Evolutionary conservation across 768 basidiomycete species (phyloP), one percentile per base, ranked within the genome.

Genomic region (Trametes meyenii): DNA sequence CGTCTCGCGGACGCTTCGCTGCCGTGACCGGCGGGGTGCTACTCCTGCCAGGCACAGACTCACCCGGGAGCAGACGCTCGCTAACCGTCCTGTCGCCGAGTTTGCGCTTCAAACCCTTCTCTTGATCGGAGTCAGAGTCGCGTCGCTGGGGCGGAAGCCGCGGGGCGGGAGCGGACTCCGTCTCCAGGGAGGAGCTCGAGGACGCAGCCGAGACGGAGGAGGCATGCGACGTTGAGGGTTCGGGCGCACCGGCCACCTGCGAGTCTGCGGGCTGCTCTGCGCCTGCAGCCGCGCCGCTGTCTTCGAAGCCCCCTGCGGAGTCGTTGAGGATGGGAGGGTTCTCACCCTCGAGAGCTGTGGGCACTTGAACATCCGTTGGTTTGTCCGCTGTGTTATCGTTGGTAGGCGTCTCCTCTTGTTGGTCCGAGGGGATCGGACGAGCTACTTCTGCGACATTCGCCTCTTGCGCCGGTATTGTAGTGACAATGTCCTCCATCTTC

Each of bases 91-190:
- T 83, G 71, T 90, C 87, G 42, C 80, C 77, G 61, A 84, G 79
- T 68, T 90, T 90, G 65, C 90, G 84, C 73, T 89, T 90, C 58
- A 87, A 72, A 43, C 82, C 83, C 73, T 87, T 89, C 55, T 88
- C 87, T 54, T 69, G 64, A 5, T 75, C 73, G 36, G 73, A 72
- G 43, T 77, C 73, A 14, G 66, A 70, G 40, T 75, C 73, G 13
- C 67, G 61, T 36, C 67, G 65, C 3, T 55, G 61, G 38, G 26
- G 53, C 8, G 62, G 63, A 8, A 63, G 14, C 5, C 52, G 56
- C 0, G 61, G 29, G 4, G 49, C 12, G 42, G 65, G 55, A 3
- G 55, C 38, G 44, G 52, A 8, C 14, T 23, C 49, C n/a, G 33
- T 19, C n/a, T 43, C 39, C 11, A 55, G 46, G n/a, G 46, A 33